These are phyloP conservation scores for Leccinellum luteum DNA, from an alignment of 768 basidiomycete species.

Conservation along the genomic window DNA sequence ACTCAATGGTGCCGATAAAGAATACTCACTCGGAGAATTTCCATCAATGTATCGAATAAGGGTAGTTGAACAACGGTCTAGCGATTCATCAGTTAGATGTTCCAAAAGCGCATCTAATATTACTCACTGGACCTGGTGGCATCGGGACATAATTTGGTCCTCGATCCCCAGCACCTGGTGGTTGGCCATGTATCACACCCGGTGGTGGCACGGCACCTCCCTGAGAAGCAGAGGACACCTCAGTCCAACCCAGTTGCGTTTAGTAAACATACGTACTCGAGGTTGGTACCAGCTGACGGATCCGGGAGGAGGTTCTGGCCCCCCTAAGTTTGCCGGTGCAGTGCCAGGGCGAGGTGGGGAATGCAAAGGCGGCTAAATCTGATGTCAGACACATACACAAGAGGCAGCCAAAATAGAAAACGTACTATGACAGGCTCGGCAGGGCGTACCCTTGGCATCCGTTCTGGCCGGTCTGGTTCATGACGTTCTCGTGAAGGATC, in stretches of 20 bases:
- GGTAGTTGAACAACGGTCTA: conserved; percentile 65
- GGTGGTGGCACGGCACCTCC: conserved; percentile 25
- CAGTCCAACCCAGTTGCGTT: background rate
- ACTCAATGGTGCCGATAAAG: background rate
- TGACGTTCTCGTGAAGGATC: conserved; percentile 12
- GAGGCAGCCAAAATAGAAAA: background rate
- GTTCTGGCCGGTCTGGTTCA: conserved; percentile 22
- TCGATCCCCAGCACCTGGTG: conserved; percentile 21
- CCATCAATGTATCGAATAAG: conserved; percentile 68
- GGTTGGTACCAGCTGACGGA: conserved; percentile 25
- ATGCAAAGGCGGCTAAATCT: conserved; percentile 22
- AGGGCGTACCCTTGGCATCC: conserved; percentile 22
- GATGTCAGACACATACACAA: conserved; percentile 3
- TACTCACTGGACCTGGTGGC: conserved; percentile 55
- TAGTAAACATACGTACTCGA: conserved; percentile 13
- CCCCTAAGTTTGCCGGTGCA: conserved; percentile 23
- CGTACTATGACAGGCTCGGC: conserved; percentile 24
- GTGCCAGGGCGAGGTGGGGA: conserved; percentile 20
- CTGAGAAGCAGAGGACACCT: conserved; percentile 11
- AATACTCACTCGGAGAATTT: conserved; percentile 56
- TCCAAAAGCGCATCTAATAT: background rate
- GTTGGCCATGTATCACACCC: conserved; percentile 20
- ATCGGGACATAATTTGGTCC: conserved; percentile 40
- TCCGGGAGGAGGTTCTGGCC: conserved; percentile 13
- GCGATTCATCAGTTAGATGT: conserved; percentile 3